These are phyloP conservation scores for Sapria himalayana DNA, from an alignment of 345 rosid species.

Conservation along the genomic window DNA sequence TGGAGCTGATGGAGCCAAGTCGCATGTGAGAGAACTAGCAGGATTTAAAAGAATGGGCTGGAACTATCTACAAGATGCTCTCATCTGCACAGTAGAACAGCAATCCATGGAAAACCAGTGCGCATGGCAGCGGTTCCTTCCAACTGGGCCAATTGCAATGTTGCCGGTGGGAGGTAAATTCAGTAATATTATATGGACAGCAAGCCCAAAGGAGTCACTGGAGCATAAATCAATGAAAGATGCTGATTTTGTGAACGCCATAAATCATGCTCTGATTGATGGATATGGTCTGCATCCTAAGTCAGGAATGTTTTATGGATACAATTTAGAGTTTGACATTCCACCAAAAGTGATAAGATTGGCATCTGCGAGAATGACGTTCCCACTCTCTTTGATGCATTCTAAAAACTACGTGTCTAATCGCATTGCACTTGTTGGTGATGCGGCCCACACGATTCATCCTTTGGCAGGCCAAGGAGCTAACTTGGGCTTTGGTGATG, in stretches of 20 bases:
- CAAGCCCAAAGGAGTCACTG: slow-evolving; percentile 55
- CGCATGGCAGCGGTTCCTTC: slow-evolving; percentile 92
- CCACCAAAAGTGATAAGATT: slow-evolving; percentile 65
- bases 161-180: slow-evolving; percentile 66
- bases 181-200: slow-evolving; percentile 92
- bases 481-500: slow-evolving; percentile 82
- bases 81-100: slow-evolving; percentile 88
- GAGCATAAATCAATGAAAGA: slow-evolving; percentile 52
- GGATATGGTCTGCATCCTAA: slow-evolving; percentile 75
- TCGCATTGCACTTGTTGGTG: slow-evolving; percentile 61
- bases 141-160: slow-evolving; percentile 82
- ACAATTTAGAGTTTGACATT: slow-evolving; percentile 41
- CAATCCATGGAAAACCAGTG: slow-evolving; percentile 32
- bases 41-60: slow-evolving; percentile 74
- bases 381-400: slow-evolving; percentile 69
- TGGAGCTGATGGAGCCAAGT: slow-evolving; percentile 87
- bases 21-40: slow-evolving; percentile 65
- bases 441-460: slow-evolving; percentile 89
- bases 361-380: slow-evolving; percentile 66
- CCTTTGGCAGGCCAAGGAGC: slow-evolving; percentile 98
- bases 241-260: slow-evolving; percentile 49
- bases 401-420: slow-evolving; percentile 47
- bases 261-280: slow-evolving; percentile 60
- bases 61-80: slow-evolving; percentile 77
- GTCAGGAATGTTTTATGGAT: slow-evolving; percentile 46